phyloP scores from a whole-genome alignment of 2,329 filamentous ascomycete species.

The Talaromyces verruculosus region DNA sequence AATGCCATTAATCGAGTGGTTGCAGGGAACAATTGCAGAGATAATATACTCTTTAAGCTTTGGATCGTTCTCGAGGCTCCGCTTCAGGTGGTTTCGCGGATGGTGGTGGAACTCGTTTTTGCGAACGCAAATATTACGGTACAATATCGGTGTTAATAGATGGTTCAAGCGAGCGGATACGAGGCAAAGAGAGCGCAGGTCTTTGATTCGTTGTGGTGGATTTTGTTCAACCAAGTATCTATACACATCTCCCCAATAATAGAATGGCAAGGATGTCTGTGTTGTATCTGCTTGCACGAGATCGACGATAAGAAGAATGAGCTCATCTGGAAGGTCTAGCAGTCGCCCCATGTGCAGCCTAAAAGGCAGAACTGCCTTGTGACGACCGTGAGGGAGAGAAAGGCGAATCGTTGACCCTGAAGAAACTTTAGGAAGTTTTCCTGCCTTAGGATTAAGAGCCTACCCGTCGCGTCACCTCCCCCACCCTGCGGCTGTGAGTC shows the following conservation, averaged over 20 bases:
- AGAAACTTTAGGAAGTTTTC: background rate
- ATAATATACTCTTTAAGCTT: slow-evolving; percentile 7
- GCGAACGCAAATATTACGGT: slow-evolving; percentile 14
- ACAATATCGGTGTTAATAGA: slow-evolving; percentile 7
- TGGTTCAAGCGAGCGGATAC: slow-evolving; percentile 12
- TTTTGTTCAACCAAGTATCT: background rate
- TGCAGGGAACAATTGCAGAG: slow-evolving; percentile 10
- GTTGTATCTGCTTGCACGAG: slow-evolving; percentile 6
- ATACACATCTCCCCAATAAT: background rate
- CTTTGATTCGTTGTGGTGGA: slow-evolving; percentile 8
- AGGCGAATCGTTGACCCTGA: slow-evolving; percentile 1
- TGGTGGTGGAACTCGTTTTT: background rate
- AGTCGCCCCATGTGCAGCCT: slow-evolving; percentile 11
- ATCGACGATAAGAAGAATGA: slow-evolving; percentile 6
- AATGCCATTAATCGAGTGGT: background rate
- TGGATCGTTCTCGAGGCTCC: slow-evolving; percentile 9
- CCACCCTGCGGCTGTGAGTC: too few species aligned
- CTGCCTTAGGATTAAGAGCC: slow-evolving; percentile 1
- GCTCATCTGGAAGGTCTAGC: slow-evolving; percentile 12
- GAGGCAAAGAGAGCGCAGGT: slow-evolving; percentile 11
- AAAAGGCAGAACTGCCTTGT: background rate
- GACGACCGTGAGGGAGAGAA: background rate
- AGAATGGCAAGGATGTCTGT: slow-evolving; percentile 10
- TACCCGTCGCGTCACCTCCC: too few species aligned
- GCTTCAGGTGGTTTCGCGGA: background rate